Conservation (phyloP, 2,329 filamentous ascomycete species). For the Arachnomyces sp. region DNA sequence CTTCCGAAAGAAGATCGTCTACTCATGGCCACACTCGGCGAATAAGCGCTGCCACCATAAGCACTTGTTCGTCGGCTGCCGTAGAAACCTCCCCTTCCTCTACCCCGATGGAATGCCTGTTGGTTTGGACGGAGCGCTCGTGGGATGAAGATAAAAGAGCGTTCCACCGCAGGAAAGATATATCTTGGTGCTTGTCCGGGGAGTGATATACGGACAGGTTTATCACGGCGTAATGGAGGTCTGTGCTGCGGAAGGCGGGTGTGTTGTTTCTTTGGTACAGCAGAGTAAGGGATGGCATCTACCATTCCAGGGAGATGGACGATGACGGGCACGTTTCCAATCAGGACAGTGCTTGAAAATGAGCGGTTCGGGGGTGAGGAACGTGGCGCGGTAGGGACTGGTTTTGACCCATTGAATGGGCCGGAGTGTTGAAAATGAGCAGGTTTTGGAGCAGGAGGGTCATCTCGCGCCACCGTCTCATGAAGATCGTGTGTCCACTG, state of each 20-base stretch:
- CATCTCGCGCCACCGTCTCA: conserved; percentile 49
- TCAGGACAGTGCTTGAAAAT: conserved; percentile 74
- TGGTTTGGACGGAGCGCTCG: conserved; percentile 88
- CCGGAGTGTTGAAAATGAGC: conserved; percentile 14
- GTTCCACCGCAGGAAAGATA: conserved; percentile 80
- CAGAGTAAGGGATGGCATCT: conserved; percentile 61
- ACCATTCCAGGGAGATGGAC: conserved; percentile 73
- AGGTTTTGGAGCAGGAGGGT: conserved; percentile 27
- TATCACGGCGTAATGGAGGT: conserved; percentile 87
- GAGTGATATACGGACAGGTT: conserved; percentile 88
- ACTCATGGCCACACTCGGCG: conserved; percentile 80
- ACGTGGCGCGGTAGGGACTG: conserved; percentile 43
- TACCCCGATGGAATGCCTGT: conserved; percentile 60
- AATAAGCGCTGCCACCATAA: conserved; percentile 73
- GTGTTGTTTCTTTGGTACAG: conserved; percentile 78
- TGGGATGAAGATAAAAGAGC: conserved; percentile 97
- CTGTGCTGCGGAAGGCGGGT: conserved; percentile 91
- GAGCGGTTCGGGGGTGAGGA: conserved; percentile 62
- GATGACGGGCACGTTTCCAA: conserved; percentile 78
- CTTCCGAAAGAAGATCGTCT: conserved; percentile 72
- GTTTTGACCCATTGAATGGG: conserved; percentile 26
- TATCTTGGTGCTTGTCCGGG: conserved; percentile 73
- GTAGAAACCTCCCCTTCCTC: conserved; percentile 63
- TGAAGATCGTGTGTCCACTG: conserved; percentile 96
- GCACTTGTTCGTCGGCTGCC: conserved; percentile 72